Evolutionary conservation across 352 stramenopile genomes (phyloP).

Genomic region (Pythium sukuiense): DNA sequence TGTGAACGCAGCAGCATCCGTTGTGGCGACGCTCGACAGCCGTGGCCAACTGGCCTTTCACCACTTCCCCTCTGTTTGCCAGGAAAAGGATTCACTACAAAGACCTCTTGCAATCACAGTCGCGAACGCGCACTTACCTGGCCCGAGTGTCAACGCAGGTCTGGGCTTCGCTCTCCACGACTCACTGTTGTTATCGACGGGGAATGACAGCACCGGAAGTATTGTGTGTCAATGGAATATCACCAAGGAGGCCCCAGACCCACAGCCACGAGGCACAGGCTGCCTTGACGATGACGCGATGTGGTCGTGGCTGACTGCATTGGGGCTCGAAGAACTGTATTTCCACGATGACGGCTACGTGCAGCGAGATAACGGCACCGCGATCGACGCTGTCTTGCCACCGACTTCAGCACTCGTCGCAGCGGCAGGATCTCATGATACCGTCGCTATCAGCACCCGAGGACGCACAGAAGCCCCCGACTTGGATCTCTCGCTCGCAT

Average conservation of each 20-base stretch:
- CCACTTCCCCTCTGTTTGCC: constrained; percentile 18
- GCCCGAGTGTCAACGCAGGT: background rate
- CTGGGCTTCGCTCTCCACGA: constrained; percentile 64
- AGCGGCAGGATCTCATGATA: background rate
- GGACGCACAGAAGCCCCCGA: constrained; percentile 47
- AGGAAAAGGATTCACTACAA: background rate
- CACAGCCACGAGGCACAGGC: constrained; percentile 12
- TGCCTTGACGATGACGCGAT: constrained; percentile 6
- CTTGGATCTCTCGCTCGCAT: constrained; percentile 51
- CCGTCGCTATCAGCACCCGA: background rate
- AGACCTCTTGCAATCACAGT: constrained; percentile 15
- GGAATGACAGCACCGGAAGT: constrained; percentile 30
- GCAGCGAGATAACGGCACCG: constrained; percentile 6
- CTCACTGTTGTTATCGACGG: constrained; percentile 49
- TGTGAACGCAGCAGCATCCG: constrained; percentile 17
- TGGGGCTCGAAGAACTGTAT: constrained; percentile 23
- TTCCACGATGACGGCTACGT: constrained; percentile 25
- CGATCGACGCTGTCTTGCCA: constrained; percentile 16
- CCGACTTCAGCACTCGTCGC: background rate
- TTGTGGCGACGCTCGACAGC: constrained; percentile 22
- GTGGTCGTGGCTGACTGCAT: constrained; percentile 3
- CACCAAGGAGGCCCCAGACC: constrained; percentile 11
- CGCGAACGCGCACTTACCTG: constrained; percentile 24
- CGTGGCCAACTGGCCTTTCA: constrained; percentile 25
- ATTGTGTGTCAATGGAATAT: constrained; percentile 68